Conservation (phyloP, 2,329 filamentous ascomycete genomes). For the Paracoccidioides lutzii region DNA sequence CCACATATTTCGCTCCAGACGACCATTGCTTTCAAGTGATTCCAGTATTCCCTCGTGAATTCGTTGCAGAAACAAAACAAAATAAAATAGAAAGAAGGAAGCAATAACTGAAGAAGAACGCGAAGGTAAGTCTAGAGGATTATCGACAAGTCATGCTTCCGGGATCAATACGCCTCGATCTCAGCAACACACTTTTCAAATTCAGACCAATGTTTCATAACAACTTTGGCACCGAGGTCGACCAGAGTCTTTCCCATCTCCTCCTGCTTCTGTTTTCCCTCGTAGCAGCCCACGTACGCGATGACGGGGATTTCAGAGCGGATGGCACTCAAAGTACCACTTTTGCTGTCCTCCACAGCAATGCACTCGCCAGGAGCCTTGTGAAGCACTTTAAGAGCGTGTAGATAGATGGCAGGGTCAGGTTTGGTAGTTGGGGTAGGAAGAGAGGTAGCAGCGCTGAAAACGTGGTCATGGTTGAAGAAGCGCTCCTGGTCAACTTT, state of each 20-base stretch:
- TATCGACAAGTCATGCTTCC: not conserved
- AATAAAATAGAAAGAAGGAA: conserved; percentile 4
- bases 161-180: conserved; percentile 24
- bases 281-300: conserved; percentile 74
- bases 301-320: conserved; percentile 69
- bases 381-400: conserved; percentile 60
- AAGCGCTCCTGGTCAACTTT: conserved; percentile 69
- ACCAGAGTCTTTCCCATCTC: conserved; percentile 52
- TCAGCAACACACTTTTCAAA: conserved; percentile 32
- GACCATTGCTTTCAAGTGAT: conserved; percentile 14
- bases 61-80: conserved; percentile 13
- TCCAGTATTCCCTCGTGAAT: conserved; percentile 10
- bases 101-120: conserved; percentile 1
- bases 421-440: conserved; percentile 76
- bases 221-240: conserved; percentile 48
- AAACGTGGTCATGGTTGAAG: conserved; percentile 64
- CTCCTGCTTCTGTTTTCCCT: conserved; percentile 43
- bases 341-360: conserved; percentile 81
- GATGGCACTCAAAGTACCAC: conserved; percentile 63
- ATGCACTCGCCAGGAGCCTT: conserved; percentile 60
- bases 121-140: not conserved
- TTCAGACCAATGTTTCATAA: conserved; percentile 43
- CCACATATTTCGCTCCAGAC: conserved; percentile 10
- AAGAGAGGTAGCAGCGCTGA: conserved; percentile 69
- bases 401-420: conserved; percentile 75